A percentile compares a stretch with the other conserved stretches of the same genome.
These are phyloP conservation scores for Penicillium occitanis DNA, from an alignment of 2,329 filamentous ascomycete species.

Conservation along the genomic window DNA sequence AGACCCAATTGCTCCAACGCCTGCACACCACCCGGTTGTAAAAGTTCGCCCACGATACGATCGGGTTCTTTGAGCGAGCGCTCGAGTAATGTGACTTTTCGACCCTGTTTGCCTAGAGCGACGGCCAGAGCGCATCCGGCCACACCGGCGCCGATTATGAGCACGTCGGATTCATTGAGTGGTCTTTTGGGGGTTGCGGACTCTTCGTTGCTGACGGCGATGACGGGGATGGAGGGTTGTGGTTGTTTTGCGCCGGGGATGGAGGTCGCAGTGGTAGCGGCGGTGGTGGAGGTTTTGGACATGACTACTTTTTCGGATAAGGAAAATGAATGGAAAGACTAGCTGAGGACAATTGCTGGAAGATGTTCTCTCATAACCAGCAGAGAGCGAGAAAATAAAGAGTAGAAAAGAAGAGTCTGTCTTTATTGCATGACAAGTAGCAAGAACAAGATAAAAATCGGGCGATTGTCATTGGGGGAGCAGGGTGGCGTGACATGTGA, in stretches of 20 bases:
- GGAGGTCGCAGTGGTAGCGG: conserved; percentile 28
- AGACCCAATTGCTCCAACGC: conserved; percentile 80
- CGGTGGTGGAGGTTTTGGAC: conserved; percentile 17
- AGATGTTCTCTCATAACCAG: background rate
- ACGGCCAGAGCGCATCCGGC: conserved; percentile 84
- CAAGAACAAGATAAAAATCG: background rate
- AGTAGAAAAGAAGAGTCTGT: background rate
- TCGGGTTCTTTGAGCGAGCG: conserved; percentile 87
- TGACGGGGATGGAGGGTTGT: conserved; percentile 15
- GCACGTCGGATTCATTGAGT: conserved; percentile 67
- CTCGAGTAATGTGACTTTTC: conserved; percentile 88
- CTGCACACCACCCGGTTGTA: conserved; percentile 86
- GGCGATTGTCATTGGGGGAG: conserved; percentile 8
- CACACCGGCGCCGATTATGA: conserved; percentile 88
- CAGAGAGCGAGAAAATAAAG: background rate
- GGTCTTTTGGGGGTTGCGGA: background rate
- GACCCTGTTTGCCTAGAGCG: conserved; percentile 81
- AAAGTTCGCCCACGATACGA: conserved; percentile 89
- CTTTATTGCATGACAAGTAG: background rate
- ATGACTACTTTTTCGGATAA: background rate
- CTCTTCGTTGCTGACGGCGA: conserved; percentile 9
- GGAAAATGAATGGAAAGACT: background rate
- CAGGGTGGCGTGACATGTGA: conserved; percentile 23
- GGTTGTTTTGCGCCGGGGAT: background rate
- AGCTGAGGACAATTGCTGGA: background rate